Evolutionary conservation across 2,329 filamentous ascomycete species (phyloP), one percentile per base, ranked within the genome.

Genomic region (Exserohilum rostratum): DNA sequence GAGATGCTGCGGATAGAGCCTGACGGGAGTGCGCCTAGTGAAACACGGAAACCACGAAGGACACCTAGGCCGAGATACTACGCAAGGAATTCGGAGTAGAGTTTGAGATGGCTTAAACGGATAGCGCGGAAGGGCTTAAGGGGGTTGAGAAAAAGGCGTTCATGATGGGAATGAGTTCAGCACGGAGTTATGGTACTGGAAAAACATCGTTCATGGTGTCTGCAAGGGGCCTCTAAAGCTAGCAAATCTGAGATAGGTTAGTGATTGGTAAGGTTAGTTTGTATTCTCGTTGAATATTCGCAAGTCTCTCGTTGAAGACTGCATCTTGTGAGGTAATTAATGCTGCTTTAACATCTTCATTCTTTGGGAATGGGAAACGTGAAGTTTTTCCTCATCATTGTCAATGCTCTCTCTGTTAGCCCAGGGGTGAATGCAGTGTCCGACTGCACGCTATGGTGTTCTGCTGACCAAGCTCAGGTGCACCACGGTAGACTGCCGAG

Each of bases 1-100:
- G 64, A 68, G 43, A 61, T 68, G 55, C 52, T 67, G 15, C 53
- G 61, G 50, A 68, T 67, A 62, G 47, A 50, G 20, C 61, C 57
- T 11, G 56, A 62, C 39, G 49, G 3, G 6, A 55, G 11, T 13
- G 46, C 3, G 47, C 61, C 22, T 40, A 48, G 45, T 44, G 50
- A 51, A 29, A 40, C 43, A 49, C 43, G 30, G 17, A 29, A 42
- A 15, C 29, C 45, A 15, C 43, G 53, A 30, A 15, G 40, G 29
- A 35, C 42, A 7, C 53, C 56, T 3, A 49, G 58, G 35, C 46
- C 52, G 1, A 47, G 61, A 40, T 64, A 64, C 17, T 64, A 64
- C 33, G 44, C 58, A 12, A 39, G 50, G 42, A 51, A 29, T 3
- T 13, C 29, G n/a, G 38, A 49, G n/a, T n/a, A 45, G 34, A 46